Percentiles rank a stretch among this genome's conserved stretches.
phyloP scores from a whole-genome alignment of 371 early-diverging fungal genomes.

The Haplosporangium sp. region DNA sequence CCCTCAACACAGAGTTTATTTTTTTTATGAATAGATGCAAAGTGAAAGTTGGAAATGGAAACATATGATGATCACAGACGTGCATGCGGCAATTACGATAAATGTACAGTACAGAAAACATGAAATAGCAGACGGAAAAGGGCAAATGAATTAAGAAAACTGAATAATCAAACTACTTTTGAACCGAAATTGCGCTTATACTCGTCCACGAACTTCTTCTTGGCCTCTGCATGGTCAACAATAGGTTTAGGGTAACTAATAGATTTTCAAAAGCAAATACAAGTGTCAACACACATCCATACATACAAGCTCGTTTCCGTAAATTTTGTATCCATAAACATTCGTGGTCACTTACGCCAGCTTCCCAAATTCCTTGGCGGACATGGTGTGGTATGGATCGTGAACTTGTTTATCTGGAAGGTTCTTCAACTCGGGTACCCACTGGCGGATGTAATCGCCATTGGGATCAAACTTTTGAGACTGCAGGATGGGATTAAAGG shows the following conservation, averaged over 20 bases:
- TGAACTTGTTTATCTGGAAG: slow-evolving; percentile 50
- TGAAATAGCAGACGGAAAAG: neutral
- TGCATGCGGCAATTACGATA: slow-evolving; percentile 2
- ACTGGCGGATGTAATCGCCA: slow-evolving; percentile 62
- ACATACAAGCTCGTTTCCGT: neutral
- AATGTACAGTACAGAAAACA: slow-evolving; percentile 10
- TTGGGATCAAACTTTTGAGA: slow-evolving; percentile 65
- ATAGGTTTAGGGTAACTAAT: slow-evolving; percentile 64
- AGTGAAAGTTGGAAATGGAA: neutral
- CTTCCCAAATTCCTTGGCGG: slow-evolving; percentile 55
- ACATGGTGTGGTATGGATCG: slow-evolving; percentile 56
- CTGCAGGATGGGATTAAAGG: slow-evolving; percentile 69
- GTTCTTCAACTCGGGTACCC: slow-evolving; percentile 62
- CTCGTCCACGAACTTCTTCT: slow-evolving; percentile 52
- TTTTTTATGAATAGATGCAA: slow-evolving; percentile 2
- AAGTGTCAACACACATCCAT: neutral
- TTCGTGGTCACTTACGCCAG: slow-evolving; percentile 40
- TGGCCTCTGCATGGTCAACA: slow-evolving; percentile 64
- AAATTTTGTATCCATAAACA: too few relatives aligned
- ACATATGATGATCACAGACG: slow-evolving; percentile 2
- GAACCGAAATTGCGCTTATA: slow-evolving; percentile 36
- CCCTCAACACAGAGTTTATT: slow-evolving; percentile 4
- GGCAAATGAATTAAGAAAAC: neutral
- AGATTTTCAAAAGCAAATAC: neutral
- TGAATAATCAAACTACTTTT: slow-evolving; percentile 23